These are phyloP conservation scores for Ulmus americana DNA, from an alignment of 331 rosid species.

Conservation along the genomic window DNA sequence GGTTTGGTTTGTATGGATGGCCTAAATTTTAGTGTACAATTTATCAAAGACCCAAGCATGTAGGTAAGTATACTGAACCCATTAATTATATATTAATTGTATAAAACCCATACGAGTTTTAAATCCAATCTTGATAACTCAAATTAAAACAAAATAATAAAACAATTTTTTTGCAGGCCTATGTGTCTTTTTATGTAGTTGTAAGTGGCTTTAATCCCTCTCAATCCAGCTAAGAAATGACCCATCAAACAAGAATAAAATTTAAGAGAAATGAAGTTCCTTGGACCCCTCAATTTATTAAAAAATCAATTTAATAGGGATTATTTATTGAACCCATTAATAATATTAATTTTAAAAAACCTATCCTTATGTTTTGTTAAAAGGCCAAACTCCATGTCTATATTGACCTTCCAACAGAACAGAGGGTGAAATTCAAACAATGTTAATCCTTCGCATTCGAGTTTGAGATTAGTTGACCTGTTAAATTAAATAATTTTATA, in stretches of 20 bases:
- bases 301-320: no score
- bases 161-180: no score
- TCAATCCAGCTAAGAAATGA: no score
- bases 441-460: background rate
- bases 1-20: constrained; percentile 1
- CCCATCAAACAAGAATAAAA: no score
- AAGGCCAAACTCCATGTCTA: background rate
- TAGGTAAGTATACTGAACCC: constrained; percentile 3
- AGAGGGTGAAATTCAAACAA: background rate
- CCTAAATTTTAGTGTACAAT: background rate
- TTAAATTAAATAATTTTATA: background rate
- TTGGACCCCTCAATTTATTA: no score
- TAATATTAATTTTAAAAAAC: background rate
- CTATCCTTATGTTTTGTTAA: background rate
- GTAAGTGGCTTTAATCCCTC: no score
- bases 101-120: background rate
- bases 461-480: constrained; percentile 7
- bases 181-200: no score
- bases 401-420: constrained; percentile 2
- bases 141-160: background rate
- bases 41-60: background rate
- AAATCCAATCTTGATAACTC: background rate
- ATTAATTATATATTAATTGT: background rate
- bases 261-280: no score
- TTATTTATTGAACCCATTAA: no score